Conservation (phyloP, 164 flowering plant species). For the Cinnamomum micranthum region DNA sequence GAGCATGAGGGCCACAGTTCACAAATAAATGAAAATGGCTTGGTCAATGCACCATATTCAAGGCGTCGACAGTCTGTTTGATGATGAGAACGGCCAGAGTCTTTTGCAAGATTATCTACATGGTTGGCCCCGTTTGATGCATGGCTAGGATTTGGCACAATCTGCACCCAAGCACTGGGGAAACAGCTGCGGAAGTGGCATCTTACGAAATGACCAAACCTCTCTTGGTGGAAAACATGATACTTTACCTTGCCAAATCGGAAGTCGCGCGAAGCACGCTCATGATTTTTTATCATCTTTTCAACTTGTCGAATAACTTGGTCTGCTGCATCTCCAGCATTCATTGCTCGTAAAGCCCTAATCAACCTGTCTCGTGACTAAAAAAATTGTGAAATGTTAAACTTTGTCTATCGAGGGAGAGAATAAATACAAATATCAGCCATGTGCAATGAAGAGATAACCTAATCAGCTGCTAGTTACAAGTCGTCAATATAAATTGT, state of each 20-base stretch:
- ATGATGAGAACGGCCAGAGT: background rate
- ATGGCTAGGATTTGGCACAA: background rate
- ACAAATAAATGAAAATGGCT: background rate
- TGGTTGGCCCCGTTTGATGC: background rate
- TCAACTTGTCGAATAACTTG: slow-evolving; percentile 90
- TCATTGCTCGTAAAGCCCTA: slow-evolving; percentile 70
- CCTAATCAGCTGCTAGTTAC: background rate
- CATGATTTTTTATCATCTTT: slow-evolving; percentile 62
- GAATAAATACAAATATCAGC: background rate
- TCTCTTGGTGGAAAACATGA: background rate
- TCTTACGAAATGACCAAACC: no score
- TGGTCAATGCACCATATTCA: background rate
- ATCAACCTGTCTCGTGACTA: slow-evolving; percentile 90
- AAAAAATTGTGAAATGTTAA: slow-evolving; percentile 14
- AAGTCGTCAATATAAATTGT: background rate
- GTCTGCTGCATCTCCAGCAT: slow-evolving; percentile 99
- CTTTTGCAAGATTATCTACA: background rate
- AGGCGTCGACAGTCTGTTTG: background rate
- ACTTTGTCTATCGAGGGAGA: background rate
- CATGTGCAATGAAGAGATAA: background rate
- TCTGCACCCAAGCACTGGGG: background rate
- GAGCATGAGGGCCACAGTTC: background rate
- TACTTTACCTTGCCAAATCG: slow-evolving; percentile 54
- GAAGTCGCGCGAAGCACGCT: slow-evolving; percentile 69
- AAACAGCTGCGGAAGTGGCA: no score